Base-by-base conservation (phyloP, 352 stramenopile species). In the Thraustochytrium striatum region DNA sequence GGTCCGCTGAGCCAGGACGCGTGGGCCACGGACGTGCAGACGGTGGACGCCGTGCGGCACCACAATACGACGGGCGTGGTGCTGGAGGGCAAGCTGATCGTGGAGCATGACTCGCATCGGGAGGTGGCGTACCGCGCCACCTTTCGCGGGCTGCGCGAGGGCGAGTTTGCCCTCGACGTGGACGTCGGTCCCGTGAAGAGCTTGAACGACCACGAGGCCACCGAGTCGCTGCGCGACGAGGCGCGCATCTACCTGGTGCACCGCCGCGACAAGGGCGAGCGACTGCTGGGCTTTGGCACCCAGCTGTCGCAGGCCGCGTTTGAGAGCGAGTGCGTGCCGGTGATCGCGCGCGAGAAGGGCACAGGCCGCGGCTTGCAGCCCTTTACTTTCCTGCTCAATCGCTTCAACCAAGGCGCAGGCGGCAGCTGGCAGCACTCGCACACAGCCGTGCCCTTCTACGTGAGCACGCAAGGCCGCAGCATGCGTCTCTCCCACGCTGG, bases 301-400 rank as follows among this genome's bases (percentile, higher is more conserved):
- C 62, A 73, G 62, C 62, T 73, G 32, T 73, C 62, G 2, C 44
- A 73, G 19, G n/a, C 47, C 9, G 30, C 11, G n/a, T 73, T 73
- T 32, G 11, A 13, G 39, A 0, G 25, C 8, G 62, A n/a, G 19
- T 73, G 62, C 62, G 62, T 73, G 11, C 62, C 62, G 38, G 28
- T 73, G 8, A 25, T 32, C 13, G 62, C 28, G n/a, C 38, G 62
- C 30, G 33, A 73, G 8, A 73, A 73, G 41, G 62, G 62, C 19
- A 65, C n/a, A 35, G 62, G 62, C 16, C 39, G 62, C n/a, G 62
- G 62, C 19, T n/a, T 73, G 28, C 62, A 73, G 32, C 62, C 62
- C 8, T 73, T 73, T 28, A 73, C 62, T 1, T 73, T 73, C 32
- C 44, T 73, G 32, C 62, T 73, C 32, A 73, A 73, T 32, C 21